Conservation (phyloP, 768 basidiomycete genomes). For the Suillus paluster region DNA sequence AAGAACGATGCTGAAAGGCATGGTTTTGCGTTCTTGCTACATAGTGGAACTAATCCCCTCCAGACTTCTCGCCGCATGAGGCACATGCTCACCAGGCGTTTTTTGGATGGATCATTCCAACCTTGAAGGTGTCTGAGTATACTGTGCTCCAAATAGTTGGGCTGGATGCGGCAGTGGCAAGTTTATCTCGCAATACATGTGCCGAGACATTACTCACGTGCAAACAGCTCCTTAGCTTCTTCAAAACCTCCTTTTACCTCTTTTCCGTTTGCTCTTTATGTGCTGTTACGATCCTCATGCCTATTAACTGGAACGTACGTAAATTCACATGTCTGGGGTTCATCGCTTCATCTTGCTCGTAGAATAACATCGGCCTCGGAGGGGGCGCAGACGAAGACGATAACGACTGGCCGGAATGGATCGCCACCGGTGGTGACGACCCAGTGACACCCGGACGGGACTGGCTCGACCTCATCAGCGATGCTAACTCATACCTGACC, state of each 20-base stretch:
- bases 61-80: constrained; percentile 93
- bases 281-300: constrained; percentile 87
- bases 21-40: constrained; percentile 20
- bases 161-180: constrained; percentile 92
- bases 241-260: constrained; percentile 92
- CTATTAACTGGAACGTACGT: constrained; percentile 89
- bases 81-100: constrained; percentile 86
- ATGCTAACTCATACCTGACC: constrained; percentile 87
- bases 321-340: background rate
- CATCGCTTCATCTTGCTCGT: constrained; percentile 7
- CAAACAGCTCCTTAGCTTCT: constrained; percentile 87
- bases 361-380: constrained; percentile 78
- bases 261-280: constrained; percentile 88
- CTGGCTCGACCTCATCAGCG: constrained; percentile 89
- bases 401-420: constrained; percentile 50
- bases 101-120: constrained; percentile 97
- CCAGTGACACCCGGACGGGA: constrained; percentile 45
- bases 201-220: background rate
- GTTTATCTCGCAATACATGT: constrained; percentile 33
- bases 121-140: constrained; percentile 87
- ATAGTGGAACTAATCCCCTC: constrained; percentile 10
- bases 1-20: constrained; percentile 92
- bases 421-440: constrained; percentile 24
- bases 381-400: constrained; percentile 48
- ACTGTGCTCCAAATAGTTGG: constrained; percentile 96